Evolutionary conservation across 306 rosid species (phyloP).

Genomic region (Potentilla sterilis): DNA sequence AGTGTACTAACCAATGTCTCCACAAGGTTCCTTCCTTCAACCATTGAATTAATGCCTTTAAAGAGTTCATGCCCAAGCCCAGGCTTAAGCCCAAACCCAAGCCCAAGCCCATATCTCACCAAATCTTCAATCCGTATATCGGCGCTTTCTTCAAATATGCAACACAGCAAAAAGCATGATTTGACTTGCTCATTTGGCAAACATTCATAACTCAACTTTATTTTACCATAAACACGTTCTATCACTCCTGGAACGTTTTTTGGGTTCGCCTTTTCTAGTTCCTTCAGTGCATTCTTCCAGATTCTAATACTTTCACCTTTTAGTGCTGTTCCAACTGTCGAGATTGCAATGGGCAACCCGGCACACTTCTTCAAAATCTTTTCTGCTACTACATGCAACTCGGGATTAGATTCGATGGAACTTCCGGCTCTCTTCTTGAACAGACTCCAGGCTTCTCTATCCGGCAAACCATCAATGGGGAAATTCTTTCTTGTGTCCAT

Average conservation of each 20-base stretch:
- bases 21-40: neutral
- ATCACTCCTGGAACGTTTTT: neutral
- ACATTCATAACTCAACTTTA: neutral
- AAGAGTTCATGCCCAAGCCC: neutral
- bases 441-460: slow-evolving; percentile 2
- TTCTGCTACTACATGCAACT: slow-evolving; percentile 7
- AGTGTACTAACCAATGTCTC: neutral
- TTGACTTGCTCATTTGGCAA: neutral
- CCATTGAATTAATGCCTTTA: neutral
- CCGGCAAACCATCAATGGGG: neutral
- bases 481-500: neutral
- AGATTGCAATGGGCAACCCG: slow-evolving; percentile 42
- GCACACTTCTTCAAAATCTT: slow-evolving; percentile 30
- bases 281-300: slow-evolving; percentile 37
- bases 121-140: neutral
- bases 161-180: neutral
- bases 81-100: too few relatives aligned
- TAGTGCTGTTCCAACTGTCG: slow-evolving; percentile 26
- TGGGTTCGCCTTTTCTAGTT: neutral
- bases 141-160: neutral
- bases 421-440: slow-evolving; percentile 8
- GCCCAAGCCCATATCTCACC: neutral
- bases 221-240: neutral
- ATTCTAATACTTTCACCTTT: slow-evolving; percentile 12
- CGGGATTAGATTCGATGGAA: neutral